phyloP scores from a whole-genome alignment of 1,284 basidiomycete genomes.

The Boletus sp. region DNA sequence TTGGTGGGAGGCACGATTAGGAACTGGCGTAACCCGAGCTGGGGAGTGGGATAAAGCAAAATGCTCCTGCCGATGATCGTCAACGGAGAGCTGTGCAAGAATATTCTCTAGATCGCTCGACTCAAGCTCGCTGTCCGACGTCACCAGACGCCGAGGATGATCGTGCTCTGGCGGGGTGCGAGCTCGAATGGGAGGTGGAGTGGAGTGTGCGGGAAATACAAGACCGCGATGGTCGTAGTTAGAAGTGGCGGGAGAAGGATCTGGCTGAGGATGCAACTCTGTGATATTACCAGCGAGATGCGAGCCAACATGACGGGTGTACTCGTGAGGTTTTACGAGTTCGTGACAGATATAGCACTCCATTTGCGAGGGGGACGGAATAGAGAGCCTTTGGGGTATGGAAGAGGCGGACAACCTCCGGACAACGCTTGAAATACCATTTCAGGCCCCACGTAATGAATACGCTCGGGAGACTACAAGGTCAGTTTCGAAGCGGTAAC shows the following conservation, averaged over 20 bases:
- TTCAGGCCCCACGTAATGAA: background rate
- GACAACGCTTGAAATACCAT: background rate
- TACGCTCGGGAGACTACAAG: background rate
- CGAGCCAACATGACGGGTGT: slow-evolving; percentile 15
- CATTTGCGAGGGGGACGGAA: slow-evolving; percentile 2
- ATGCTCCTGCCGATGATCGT: background rate
- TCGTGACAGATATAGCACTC: slow-evolving; percentile 17
- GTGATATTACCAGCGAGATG: slow-evolving; percentile 1
- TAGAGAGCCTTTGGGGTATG: background rate
- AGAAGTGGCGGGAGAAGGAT: background rate
- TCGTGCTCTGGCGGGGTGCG: background rate
- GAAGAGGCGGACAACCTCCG: background rate
- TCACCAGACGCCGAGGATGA: background rate
- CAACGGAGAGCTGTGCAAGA: background rate
- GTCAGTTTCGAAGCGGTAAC: background rate
- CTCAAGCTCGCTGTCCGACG: slow-evolving; percentile 1
- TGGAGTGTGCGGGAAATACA: background rate
- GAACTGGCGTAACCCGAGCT: background rate
- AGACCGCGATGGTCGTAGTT: slow-evolving; percentile 3
- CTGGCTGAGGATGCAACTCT: background rate
- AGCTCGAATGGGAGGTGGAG: background rate
- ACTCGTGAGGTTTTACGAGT: slow-evolving; percentile 11
- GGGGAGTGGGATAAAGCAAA: background rate
- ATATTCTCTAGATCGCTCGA: background rate
- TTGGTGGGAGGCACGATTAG: background rate